Evolutionary conservation across 202 grass and related monocot species (phyloP).

Genomic region (Schoenoplectus tabernaemontani): DNA sequence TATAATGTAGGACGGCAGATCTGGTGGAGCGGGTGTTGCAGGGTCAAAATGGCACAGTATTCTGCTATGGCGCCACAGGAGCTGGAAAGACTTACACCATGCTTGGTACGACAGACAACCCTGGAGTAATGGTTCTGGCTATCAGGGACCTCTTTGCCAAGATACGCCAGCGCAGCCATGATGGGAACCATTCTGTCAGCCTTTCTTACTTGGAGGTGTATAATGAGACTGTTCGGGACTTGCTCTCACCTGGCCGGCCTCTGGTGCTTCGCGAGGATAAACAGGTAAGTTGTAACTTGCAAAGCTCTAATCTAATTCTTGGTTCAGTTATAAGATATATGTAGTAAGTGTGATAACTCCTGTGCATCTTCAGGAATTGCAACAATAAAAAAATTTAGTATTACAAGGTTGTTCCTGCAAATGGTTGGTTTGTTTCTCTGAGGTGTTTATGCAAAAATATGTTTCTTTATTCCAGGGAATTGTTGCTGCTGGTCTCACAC

Average conservation of each 20-base stretch:
- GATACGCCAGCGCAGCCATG: slow-evolving; percentile 62
- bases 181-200: slow-evolving; percentile 62
- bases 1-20: slow-evolving; percentile 56
- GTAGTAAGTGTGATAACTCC: background rate
- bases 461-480: slow-evolving; percentile 53
- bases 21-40: slow-evolving; percentile 88
- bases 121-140: slow-evolving; percentile 89
- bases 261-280: slow-evolving; percentile 87
- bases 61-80: slow-evolving; percentile 96
- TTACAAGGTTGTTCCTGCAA: background rate
- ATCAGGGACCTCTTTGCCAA: slow-evolving; percentile 93
- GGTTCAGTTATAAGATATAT: too few species aligned
- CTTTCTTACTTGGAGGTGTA: slow-evolving; percentile 92
- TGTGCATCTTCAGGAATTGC: background rate
- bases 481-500: slow-evolving; percentile 78
- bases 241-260: slow-evolving; percentile 80
- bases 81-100: slow-evolving; percentile 98
- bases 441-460: slow-evolving; percentile 4
- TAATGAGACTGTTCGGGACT: slow-evolving; percentile 90
- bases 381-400: background rate
- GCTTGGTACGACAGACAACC: slow-evolving; percentile 71
- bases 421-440: background rate
- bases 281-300: slow-evolving; percentile 35
- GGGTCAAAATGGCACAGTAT: slow-evolving; percentile 91
- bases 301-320: too few species aligned